Conservation (phyloP, 495 filamentous ascomycete species). For the Entonaema liquescens region DNA sequence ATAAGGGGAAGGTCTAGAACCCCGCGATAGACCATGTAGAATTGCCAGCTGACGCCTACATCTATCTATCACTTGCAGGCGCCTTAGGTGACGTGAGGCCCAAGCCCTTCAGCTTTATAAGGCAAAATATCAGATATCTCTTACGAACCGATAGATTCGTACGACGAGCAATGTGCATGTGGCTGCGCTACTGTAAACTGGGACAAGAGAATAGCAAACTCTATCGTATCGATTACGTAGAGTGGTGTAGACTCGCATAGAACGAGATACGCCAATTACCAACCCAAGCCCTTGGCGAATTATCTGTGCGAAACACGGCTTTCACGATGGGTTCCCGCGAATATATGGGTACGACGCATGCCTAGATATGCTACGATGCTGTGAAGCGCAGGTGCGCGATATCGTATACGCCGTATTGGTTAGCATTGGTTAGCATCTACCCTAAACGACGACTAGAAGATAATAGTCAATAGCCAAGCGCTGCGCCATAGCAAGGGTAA, state of each 20-base stretch:
- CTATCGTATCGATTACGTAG: slow-evolving; percentile 4
- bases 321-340: neutral
- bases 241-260: neutral
- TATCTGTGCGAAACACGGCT: neutral
- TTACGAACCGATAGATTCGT: neutral
- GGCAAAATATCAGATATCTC: neutral
- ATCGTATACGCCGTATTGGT: neutral
- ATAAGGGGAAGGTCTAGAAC: slow-evolving; percentile 33
- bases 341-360: neutral
- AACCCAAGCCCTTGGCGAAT: neutral
- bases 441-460: neutral
- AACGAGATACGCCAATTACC: neutral
- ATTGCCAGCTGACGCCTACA: slow-evolving; percentile 11
- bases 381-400: neutral
- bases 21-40: slow-evolving; percentile 15
- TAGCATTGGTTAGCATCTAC: neutral
- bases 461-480: neutral
- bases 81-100: slow-evolving; percentile 4
- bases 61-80: slow-evolving; percentile 18
- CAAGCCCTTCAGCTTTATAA: slow-evolving; percentile 2
- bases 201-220: neutral
- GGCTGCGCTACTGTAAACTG: slow-evolving; percentile 25
- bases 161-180: neutral
- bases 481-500: slow-evolving; percentile 13
- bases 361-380: neutral